Evolutionary conservation across 768 basidiomycete species (phyloP).

Genomic region (Podaxis pistillaris): DNA sequence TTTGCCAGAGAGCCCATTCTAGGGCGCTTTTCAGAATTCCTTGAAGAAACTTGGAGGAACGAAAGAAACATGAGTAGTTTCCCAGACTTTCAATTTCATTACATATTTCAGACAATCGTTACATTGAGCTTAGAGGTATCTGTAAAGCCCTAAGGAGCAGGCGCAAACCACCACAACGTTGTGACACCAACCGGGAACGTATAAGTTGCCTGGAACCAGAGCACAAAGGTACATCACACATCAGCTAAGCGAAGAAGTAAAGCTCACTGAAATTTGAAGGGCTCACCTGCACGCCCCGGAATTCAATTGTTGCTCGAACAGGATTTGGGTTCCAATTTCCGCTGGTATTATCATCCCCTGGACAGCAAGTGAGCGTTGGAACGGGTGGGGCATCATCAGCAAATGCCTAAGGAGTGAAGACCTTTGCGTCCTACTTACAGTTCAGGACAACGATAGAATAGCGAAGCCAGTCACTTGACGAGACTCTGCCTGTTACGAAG

Average conservation of each 20-base stretch:
- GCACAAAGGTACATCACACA: not conserved
- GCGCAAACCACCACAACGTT: constrained; percentile 51
- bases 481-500: constrained; percentile 57
- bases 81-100: not conserved
- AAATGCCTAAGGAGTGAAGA: not conserved
- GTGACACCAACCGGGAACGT: constrained; percentile 79
- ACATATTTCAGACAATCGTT: not conserved
- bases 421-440: constrained; percentile 34
- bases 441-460: constrained; percentile 77
- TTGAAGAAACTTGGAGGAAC: not conserved
- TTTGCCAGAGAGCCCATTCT: not conserved
- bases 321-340: constrained; percentile 58
- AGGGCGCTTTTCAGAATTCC: not conserved
- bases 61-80: not conserved
- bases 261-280: not conserved
- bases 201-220: constrained; percentile 49
- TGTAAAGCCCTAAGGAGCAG: constrained; percentile 7
- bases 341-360: constrained; percentile 46
- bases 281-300: constrained; percentile 58
- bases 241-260: not conserved
- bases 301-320: constrained; percentile 60
- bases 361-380: not conserved
- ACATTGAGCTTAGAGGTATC: not conserved
- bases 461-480: constrained; percentile 53
- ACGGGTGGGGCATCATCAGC: not conserved